phyloP scores from a whole-genome alignment of 345 rosid species.

The Eucalyptus cloeziana region DNA sequence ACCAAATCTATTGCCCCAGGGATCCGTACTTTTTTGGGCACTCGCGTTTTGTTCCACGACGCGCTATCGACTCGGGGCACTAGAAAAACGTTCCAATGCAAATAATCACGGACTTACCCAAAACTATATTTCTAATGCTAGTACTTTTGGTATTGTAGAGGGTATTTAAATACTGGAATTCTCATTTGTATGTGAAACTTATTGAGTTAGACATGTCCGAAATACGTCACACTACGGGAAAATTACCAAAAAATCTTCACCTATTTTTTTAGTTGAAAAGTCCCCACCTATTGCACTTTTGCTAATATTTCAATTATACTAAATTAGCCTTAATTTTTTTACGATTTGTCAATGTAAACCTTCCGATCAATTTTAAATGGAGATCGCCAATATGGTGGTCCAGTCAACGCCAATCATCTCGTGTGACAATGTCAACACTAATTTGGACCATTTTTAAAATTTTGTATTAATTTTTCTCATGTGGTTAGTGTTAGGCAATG shows the following conservation, averaged over 20 bases:
- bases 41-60: fast-evolving
- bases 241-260: too few relatives aligned
- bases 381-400: too few relatives aligned
- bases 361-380: too few relatives aligned
- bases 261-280: too few relatives aligned
- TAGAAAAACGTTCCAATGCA: too few relatives aligned
- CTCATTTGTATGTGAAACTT: neutral
- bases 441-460: fast-evolving
- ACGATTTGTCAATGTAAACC: too few relatives aligned
- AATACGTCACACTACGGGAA: fast-evolving
- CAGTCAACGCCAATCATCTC: fast-evolving
- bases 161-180: too few relatives aligned
- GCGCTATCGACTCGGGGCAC: fast-evolving
- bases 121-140: neutral
- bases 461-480: too few relatives aligned
- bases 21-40: neutral
- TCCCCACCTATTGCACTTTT: too few relatives aligned
- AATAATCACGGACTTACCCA: too few relatives aligned
- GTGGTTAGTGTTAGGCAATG: fast-evolving
- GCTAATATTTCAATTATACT: too few relatives aligned
- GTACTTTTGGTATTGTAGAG: neutral
- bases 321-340: too few relatives aligned
- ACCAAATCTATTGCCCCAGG: neutral
- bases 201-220: neutral
- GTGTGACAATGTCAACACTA: fast-evolving